Base-by-base conservation (phyloP, 768 basidiomycete genomes). In the Trametes elegans region DNA sequence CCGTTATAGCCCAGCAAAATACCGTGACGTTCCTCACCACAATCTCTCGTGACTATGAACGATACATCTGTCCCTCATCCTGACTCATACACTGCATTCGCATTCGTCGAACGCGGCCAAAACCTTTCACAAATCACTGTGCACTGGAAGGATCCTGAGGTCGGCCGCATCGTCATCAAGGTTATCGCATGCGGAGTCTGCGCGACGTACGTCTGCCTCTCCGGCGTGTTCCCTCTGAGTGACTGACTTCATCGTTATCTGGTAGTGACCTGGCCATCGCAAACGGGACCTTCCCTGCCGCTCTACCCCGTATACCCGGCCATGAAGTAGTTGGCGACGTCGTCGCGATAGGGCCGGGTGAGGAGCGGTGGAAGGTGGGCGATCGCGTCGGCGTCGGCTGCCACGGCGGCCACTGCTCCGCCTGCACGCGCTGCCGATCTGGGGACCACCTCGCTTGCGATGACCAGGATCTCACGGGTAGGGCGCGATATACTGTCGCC, bases 121-220 rank as follows among this genome's bases (percentile, higher is more conserved):
- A 19, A 50, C 1, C 57, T 67, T 16, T 42, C 60, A 43, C 40
- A 53, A 27, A 58, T 65, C 31, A 57, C 51, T 5, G 44, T 67
- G 5, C 53, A 60, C 8, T 63, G 60, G 63, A 64, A 60, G 23
- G 57, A 60, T 11, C 63, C 66, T 24, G 23, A 58, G 39, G 47
- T 38, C 5, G 53, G 55, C 19, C 47, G 66, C 42, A 50, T 67
- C 44, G 50, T 66, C 8, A 46, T 69, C 46, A 66, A 65, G 38
- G 66, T 69, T 34, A 47, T 57, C 16, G 66, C 65, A 3, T 67
- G 65, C 45, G 66, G 66, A n/a, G 54, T 69, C 9, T 69, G 66
- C 55, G 62, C 56, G 10, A 62, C 62, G 50, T 59, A 53, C 41
- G 64, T 61, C 13, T 10, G 8, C n/a, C 8, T 7, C n/a, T 39